Evolutionary conservation across 495 filamentous ascomycete genomes (phyloP), one percentile per base, ranked within the genome.

Genomic region (Talaromyces thailandensis): DNA sequence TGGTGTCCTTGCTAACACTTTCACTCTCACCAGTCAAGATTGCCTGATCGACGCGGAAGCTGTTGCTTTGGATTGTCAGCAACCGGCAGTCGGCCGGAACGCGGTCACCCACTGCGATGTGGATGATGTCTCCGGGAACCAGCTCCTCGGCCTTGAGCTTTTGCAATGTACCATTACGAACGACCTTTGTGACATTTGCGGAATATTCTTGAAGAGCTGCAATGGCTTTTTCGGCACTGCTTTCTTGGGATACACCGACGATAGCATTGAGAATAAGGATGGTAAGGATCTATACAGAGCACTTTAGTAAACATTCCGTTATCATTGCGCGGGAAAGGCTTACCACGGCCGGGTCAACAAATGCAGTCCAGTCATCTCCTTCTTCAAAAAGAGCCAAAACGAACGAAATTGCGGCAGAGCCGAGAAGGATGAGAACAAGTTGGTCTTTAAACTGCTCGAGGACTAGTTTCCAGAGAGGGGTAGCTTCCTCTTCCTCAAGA

Each of bases 391-490:
- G 81, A 52, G 95, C 95, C 57, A 99, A 77, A 23, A 94, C 84
- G 66, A 99, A 98, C 2, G 95, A 98, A 50, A 99, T 84, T n/a
- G 84, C 91, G 5, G 95, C 95, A 16, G 93, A 97, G 50, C 85
- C 94, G 56, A 99, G 79, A 4, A 99, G 83, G 68, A 99, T 99
- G 60, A 99, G 82, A 60, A 99, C 95, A 2, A 99, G 83, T 75
- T 99, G 95, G 70, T 99, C 95, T 76, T 99, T 96, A 81, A 99
- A 99, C 75, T 99, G 95, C 73, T 99, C 95, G 58, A 98, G 80
- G 48, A 99, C 88, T 63, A 99, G 85, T 73, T 96, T 82, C 93
- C 94, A 99, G 53, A 99, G 70, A 37, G 95, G 95, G 16, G 94
- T 98, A n/a, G 95, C 90, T 50, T 95, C 93, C 59, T 98, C 95